phyloP scores from a whole-genome alignment of 305 asterid genomes.

The Caryopteris hybrid region DNA sequence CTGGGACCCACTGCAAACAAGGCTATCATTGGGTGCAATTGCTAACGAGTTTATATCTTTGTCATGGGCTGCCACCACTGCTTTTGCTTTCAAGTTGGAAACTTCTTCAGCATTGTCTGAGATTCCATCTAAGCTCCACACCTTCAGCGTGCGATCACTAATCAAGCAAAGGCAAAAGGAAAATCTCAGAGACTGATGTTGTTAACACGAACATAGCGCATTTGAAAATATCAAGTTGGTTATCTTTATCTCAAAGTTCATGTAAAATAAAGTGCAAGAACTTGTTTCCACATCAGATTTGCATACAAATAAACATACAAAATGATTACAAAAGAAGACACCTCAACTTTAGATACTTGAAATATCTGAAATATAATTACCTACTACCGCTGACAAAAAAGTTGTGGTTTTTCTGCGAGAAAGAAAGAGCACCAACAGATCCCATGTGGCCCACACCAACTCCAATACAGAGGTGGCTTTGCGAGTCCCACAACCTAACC shows the following conservation, averaged over 20 bases:
- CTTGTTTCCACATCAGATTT: background rate
- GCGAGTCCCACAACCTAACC: slow-evolving; percentile 96
- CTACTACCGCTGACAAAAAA: slow-evolving; percentile 93
- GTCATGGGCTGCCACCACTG: slow-evolving; percentile 92
- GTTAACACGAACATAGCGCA: background rate
- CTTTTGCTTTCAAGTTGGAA: slow-evolving; percentile 72
- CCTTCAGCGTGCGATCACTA: slow-evolving; percentile 89
- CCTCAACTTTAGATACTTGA: background rate
- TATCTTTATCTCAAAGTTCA: slow-evolving; percentile 1
- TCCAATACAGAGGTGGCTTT: slow-evolving; percentile 65
- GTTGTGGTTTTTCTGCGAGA: slow-evolving; percentile 69
- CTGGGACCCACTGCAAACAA: slow-evolving; percentile 99
- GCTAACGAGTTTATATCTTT: slow-evolving; percentile 95
- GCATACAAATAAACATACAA: background rate
- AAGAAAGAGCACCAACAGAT: slow-evolving; percentile 86
- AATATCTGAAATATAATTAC: slow-evolving; percentile 32
- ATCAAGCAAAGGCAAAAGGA: slow-evolving; percentile 21
- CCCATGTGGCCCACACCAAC: slow-evolving; percentile 89
- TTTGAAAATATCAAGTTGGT: background rate
- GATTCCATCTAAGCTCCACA: slow-evolving; percentile 80
- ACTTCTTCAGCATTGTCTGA: slow-evolving; percentile 43
- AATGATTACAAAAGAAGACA: background rate
- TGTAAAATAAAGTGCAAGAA: background rate
- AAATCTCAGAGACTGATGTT: slow-evolving; percentile 13
- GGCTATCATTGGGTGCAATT: slow-evolving; percentile 88